Conservation (phyloP, 1,284 basidiomycete species). For the Cerrena zonata region DNA sequence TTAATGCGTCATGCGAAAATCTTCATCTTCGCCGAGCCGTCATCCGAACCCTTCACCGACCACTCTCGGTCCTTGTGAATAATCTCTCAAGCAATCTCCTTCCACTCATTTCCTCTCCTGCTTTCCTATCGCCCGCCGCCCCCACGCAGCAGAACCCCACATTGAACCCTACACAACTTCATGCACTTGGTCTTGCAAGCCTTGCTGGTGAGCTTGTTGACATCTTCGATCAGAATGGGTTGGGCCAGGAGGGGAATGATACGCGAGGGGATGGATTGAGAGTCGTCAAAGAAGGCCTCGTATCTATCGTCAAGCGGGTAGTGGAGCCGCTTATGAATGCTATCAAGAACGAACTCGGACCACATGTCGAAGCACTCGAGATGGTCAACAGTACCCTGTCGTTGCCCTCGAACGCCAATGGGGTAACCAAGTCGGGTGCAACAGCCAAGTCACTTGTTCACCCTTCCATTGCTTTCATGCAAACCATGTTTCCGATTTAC, state of each 20-base stretch:
- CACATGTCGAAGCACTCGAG: constrained; percentile 59
- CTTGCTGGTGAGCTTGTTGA: constrained; percentile 70
- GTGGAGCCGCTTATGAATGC: constrained; percentile 56
- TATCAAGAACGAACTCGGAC: constrained; percentile 56
- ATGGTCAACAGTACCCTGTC: constrained; percentile 25
- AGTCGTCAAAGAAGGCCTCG: constrained; percentile 57
- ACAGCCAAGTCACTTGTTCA: constrained; percentile 44
- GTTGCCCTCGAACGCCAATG: constrained; percentile 15
- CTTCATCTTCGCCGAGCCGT: constrained; percentile 63
- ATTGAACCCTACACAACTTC: constrained; percentile 61
- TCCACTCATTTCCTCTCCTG: constrained; percentile 58
- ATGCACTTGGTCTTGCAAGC: constrained; percentile 59
- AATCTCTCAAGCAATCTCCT: constrained; percentile 63
- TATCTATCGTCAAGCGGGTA: constrained; percentile 60
- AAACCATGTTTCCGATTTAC: constrained; percentile 55
- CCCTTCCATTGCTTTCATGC: constrained; percentile 54
- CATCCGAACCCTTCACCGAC: constrained; percentile 65
- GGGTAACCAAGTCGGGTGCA: constrained; percentile 29
- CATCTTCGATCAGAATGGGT: constrained; percentile 56
- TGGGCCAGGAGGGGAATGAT: constrained; percentile 23
- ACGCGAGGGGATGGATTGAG: constrained; percentile 59
- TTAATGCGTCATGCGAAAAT: constrained; percentile 57
- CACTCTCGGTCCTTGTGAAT: constrained; percentile 65
- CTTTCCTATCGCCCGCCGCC: constrained; percentile 49
- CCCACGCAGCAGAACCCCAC: constrained; percentile 46